phyloP scores from a whole-genome alignment of 2,329 filamentous ascomycete genomes.

The Coniochaeta ligniaria region DNA sequence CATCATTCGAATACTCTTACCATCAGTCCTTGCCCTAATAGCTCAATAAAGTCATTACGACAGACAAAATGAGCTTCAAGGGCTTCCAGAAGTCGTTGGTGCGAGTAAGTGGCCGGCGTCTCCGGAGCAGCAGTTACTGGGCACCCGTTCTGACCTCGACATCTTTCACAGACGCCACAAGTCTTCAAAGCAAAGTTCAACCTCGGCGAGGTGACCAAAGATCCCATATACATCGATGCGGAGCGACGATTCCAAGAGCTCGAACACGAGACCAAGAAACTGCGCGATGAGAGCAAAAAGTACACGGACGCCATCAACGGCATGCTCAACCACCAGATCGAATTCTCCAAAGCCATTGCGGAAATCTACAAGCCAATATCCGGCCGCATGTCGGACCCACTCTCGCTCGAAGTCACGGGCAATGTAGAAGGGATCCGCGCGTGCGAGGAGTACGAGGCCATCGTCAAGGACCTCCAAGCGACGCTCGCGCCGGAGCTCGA shows the following conservation, averaged over 20 bases:
- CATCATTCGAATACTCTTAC: neutral
- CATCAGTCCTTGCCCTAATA: neutral
- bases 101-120: constrained; percentile 51
- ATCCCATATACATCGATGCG: constrained; percentile 88
- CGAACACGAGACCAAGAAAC: constrained; percentile 90
- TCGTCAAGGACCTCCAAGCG: constrained; percentile 84
- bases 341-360: constrained; percentile 91
- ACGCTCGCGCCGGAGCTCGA: constrained; percentile 88
- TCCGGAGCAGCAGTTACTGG: neutral
- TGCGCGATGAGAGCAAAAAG: constrained; percentile 94
- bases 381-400: constrained; percentile 87
- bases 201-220: constrained; percentile 90
- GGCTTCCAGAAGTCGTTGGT: constrained; percentile 87
- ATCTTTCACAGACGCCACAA: constrained; percentile 64
- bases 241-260: constrained; percentile 91
- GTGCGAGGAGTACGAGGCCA: constrained; percentile 91
- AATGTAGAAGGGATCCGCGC: constrained; percentile 90
- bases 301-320: constrained; percentile 97
- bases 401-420: constrained; percentile 71
- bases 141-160: neutral
- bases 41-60: neutral
- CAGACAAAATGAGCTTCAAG: constrained; percentile 78
- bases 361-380: constrained; percentile 99
- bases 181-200: constrained; percentile 89
- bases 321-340: constrained; percentile 96